Percentiles rank a stretch among this genome's conserved stretches.
Evolutionary conservation across 2,329 filamentous ascomycete genomes (phyloP).

Genomic region (Byssoonygena ceratinophila): DNA sequence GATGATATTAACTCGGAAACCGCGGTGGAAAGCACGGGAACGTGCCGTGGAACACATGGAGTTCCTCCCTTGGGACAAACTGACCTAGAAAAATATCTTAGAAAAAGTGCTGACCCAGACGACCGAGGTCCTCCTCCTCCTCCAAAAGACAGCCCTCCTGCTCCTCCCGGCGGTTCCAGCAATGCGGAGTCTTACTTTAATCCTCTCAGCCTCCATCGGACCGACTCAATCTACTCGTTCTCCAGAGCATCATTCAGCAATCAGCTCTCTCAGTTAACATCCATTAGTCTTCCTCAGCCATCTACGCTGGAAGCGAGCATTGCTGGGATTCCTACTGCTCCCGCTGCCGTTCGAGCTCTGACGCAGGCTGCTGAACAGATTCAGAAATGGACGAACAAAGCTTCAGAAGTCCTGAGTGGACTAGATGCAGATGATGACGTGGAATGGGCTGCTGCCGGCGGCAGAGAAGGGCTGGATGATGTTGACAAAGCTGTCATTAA

Average conservation of each 20-base stretch:
- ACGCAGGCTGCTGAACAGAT: constrained; percentile 87
- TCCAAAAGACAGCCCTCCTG: constrained; percentile 28
- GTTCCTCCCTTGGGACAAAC: constrained; percentile 23
- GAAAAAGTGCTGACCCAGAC: constrained; percentile 27
- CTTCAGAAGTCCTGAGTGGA: constrained; percentile 75
- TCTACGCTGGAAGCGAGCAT: constrained; percentile 74
- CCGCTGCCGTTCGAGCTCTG: constrained; percentile 70
- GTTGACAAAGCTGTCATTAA: constrained; percentile 61
- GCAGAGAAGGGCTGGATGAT: constrained; percentile 45
- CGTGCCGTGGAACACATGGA: constrained; percentile 15
- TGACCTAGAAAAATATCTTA: constrained; percentile 36
- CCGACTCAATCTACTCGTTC: constrained; percentile 86
- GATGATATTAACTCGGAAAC: constrained; percentile 6
- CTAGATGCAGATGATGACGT: constrained; percentile 94
- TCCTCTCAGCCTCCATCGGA: constrained; percentile 44
- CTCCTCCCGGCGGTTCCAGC: constrained; percentile 22
- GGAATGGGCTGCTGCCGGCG: constrained; percentile 87
- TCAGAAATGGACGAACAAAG: constrained; percentile 84
- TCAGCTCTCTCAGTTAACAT: constrained; percentile 84
- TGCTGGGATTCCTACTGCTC: constrained; percentile 70
- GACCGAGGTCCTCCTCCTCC: constrained; percentile 25
- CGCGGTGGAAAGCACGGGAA: constrained; percentile 13
- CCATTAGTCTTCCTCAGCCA: constrained; percentile 77
- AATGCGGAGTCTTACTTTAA: constrained; percentile 36
- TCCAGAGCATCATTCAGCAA: constrained; percentile 86